Evolutionary conservation across 2,329 filamentous ascomycete species (phyloP).

Genomic region (Thelonectria rubi): DNA sequence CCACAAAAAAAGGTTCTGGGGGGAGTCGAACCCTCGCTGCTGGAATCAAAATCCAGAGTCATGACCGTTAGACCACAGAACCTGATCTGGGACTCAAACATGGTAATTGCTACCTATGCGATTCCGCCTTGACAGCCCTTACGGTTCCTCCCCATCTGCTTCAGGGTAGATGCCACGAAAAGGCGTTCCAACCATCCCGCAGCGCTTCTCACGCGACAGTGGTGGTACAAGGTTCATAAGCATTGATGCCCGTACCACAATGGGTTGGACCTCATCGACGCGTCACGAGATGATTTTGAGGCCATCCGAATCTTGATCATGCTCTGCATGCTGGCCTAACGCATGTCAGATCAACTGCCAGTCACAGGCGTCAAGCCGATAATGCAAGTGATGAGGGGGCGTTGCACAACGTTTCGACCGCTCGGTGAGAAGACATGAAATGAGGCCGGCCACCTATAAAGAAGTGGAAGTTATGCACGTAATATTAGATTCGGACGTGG

Average conservation of each 20-base stretch:
- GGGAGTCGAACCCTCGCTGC: conserved; percentile 24
- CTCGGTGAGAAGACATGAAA: neutral
- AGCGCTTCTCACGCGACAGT: no score
- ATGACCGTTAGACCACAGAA: conserved; percentile 23
- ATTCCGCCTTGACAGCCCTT: neutral
- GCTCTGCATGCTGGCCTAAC: conserved; percentile 3
- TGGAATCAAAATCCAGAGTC: conserved; percentile 25
- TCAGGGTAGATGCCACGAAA: neutral
- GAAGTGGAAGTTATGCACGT: conserved; percentile 1
- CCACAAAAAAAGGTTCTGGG: conserved; percentile 13
- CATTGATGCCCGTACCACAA: neutral
- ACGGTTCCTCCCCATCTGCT: neutral
- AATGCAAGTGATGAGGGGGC: neutral
- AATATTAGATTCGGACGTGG: neutral
- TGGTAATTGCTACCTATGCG: neutral
- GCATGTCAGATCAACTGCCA: neutral
- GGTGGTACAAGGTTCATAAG: neutral
- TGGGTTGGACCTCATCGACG: neutral
- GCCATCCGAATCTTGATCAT: conserved; percentile 3
- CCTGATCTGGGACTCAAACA: neutral
- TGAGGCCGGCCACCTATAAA: neutral
- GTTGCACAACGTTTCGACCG: neutral
- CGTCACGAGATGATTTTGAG: conserved; percentile 6
- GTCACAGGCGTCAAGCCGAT: neutral
- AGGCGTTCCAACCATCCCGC: no score